Percentiles rank a stretch among this genome's conserved stretches.
phyloP scores from a whole-genome alignment of 345 rosid genomes.

The Melaleuca alternifolia region DNA sequence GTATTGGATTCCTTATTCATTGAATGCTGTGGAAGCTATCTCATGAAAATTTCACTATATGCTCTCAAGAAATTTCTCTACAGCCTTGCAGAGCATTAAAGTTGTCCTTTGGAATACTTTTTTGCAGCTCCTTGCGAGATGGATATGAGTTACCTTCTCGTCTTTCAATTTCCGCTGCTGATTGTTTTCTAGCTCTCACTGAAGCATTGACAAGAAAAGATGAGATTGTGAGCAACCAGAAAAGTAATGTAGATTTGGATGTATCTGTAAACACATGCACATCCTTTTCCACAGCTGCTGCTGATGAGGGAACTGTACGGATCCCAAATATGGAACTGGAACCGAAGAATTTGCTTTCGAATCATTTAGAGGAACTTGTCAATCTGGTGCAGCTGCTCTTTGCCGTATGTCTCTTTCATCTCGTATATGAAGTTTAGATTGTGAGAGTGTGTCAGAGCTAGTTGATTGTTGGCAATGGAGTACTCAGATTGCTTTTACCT shows the following conservation, averaged over 20 bases:
- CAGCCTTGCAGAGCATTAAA: neutral
- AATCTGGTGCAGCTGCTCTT: constrained; percentile 47
- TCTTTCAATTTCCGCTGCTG: constrained; percentile 82
- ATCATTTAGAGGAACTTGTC: constrained; percentile 41
- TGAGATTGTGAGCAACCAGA: constrained; percentile 20
- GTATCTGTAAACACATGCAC: constrained; percentile 19
- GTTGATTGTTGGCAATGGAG: neutral
- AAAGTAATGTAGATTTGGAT: constrained; percentile 16
- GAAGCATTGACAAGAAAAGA: constrained; percentile 58
- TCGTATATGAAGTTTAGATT: neutral
- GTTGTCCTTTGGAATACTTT: neutral
- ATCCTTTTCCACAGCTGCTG: constrained; percentile 10
- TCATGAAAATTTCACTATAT: neutral
- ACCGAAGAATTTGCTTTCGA: constrained; percentile 38
- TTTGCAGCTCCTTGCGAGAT: constrained; percentile 53
- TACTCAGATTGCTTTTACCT: neutral
- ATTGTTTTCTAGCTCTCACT: constrained; percentile 63
- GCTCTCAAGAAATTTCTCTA: neutral
- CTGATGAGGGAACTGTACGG: constrained; percentile 20
- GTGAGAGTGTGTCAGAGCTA: neutral
- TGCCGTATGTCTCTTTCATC: constrained; percentile 38
- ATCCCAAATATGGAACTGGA: constrained; percentile 18
- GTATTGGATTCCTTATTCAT: neutral
- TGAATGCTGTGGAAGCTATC: neutral
- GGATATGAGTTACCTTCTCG: constrained; percentile 84